Percentiles rank a stretch among this genome's conserved stretches.
phyloP scores from a whole-genome alignment of 2,329 filamentous ascomycete species.

The Fusarium keratoplasticum region DNA sequence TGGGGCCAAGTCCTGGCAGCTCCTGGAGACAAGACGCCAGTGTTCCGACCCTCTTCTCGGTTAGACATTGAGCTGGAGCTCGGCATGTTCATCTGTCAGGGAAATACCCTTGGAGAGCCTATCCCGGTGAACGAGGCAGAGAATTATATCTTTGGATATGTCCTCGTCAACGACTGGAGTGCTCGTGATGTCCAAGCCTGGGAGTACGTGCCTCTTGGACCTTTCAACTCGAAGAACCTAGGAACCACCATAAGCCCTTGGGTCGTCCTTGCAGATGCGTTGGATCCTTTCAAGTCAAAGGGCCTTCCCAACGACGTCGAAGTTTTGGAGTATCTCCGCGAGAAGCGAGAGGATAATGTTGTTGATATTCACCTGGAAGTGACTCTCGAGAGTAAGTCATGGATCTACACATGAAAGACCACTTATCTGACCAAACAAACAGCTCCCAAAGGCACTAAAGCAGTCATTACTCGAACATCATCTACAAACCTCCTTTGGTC shows the following conservation, averaged over 20 bases:
- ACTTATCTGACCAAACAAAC: not conserved
- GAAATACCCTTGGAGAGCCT: not conserved
- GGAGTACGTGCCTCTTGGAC: not conserved
- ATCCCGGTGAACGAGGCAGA: not conserved
- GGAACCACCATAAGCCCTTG: not conserved
- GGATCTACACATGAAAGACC: accelerated
- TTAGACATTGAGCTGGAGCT: not conserved
- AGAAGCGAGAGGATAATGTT: not conserved
- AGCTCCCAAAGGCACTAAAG: not conserved
- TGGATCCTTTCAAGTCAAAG: not conserved
- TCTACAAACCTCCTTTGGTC: not conserved
- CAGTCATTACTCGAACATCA: not conserved
- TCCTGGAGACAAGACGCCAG: not conserved
- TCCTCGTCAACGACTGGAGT: not conserved
- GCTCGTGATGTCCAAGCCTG: not conserved
- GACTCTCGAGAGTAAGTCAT: not conserved
- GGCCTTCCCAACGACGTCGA: not conserved
- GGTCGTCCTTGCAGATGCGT: not conserved
- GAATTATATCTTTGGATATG: not conserved
- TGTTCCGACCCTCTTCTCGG: not conserved
- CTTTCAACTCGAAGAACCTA: not conserved
- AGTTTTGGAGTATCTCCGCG: not conserved
- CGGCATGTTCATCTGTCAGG: not conserved
- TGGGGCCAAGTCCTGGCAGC: slow-evolving; percentile 75
- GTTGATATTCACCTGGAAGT: not conserved